Percentiles rank a stretch among this genome's conserved stretches.
These are phyloP conservation scores for Pichia occidentalis DNA, from an alignment of 805 yeast species.

Conservation along the genomic window DNA sequence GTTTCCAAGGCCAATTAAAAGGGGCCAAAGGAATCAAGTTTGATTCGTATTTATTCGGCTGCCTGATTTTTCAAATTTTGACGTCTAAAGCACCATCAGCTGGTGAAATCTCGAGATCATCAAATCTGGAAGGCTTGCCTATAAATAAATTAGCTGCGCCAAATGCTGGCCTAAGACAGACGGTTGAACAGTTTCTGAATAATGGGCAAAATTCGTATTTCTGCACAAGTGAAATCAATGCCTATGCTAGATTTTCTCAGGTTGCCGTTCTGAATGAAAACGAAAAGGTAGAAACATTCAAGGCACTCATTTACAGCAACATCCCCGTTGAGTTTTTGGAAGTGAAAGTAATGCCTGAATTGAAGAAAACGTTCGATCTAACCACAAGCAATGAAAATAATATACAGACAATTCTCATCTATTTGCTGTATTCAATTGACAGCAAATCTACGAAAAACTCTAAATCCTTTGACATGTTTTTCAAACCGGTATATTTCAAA, in stretches of 20 bases:
- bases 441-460: slow-evolving; percentile 24
- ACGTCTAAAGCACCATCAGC: slow-evolving; percentile 20
- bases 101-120: slow-evolving; percentile 10
- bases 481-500: slow-evolving; percentile 59
- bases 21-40: slow-evolving; percentile 35
- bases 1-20: slow-evolving; percentile 22
- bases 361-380: slow-evolving; percentile 39
- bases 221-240: slow-evolving; percentile 42
- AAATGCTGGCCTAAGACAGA: slow-evolving; percentile 34
- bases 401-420: slow-evolving; percentile 30
- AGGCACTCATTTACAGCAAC: slow-evolving; percentile 31
- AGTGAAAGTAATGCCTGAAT: slow-evolving; percentile 63
- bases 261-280: slow-evolving; percentile 45
- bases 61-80: slow-evolving; percentile 43
- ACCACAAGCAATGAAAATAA: slow-evolving; percentile 19
- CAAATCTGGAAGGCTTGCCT: slow-evolving; percentile 30
- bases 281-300: slow-evolving; percentile 46
- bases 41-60: slow-evolving; percentile 63
- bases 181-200: slow-evolving; percentile 32
- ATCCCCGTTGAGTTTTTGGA: slow-evolving; percentile 46
- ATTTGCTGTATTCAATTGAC: slow-evolving; percentile 34
- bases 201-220: slow-evolving; percentile 28
- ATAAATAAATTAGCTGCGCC: slow-evolving; percentile 36
- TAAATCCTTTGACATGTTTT: slow-evolving; percentile 29
- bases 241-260: slow-evolving; percentile 50